Evolutionary conservation across 2,329 filamentous ascomycete genomes (phyloP), one percentile per base, ranked within the genome.

Genomic region (Arthrobotrys entomopaga): DNA sequence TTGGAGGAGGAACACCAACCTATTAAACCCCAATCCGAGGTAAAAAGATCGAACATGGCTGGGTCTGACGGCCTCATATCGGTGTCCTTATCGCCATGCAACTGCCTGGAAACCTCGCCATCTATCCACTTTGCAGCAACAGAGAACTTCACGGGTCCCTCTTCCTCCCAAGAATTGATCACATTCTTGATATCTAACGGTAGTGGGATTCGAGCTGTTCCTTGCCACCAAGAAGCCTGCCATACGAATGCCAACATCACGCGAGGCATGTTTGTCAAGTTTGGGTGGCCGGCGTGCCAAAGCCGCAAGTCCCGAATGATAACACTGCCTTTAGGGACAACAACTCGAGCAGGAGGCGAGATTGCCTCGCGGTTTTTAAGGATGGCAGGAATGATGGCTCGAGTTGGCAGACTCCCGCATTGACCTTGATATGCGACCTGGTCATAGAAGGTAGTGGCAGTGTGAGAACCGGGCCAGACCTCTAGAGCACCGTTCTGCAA

Each of bases 211-310:
- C 24, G 53, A 20, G 48, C 22, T 29, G 34, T 64, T 7, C 59
- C 59, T 40, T 52, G 29, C 59, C 59, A 64, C 59, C 59, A 64
- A 8, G 48, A 38, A 13, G 59, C 48, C 22, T 64, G 59, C 59
- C 58, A 64, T 29, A 64, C 48, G 22, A 64, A 64, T 54, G 86
- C 86, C n/a, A 88, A 79, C 87, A 88, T 88, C 16, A 88, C 83
- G 24, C 86, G 80, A 15, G 85, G 82, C 5, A 83, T 80, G 3
- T 82, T 79, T 0, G 84, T 85, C 48, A 80, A 77, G 76, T 89
- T 89, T 0, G 87, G 87, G 84, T 88, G 87, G 0, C 87, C 87
- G 0, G 86, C 87, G 78, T 89, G 87, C 87, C 87, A 90, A 3
- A 88, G 83, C 22, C 87, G 81, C 61, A 89, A 79, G 78, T 89